These are phyloP conservation scores for Lachnellula suecica DNA, from an alignment of 2,329 filamentous ascomycete species.

Conservation along the genomic window DNA sequence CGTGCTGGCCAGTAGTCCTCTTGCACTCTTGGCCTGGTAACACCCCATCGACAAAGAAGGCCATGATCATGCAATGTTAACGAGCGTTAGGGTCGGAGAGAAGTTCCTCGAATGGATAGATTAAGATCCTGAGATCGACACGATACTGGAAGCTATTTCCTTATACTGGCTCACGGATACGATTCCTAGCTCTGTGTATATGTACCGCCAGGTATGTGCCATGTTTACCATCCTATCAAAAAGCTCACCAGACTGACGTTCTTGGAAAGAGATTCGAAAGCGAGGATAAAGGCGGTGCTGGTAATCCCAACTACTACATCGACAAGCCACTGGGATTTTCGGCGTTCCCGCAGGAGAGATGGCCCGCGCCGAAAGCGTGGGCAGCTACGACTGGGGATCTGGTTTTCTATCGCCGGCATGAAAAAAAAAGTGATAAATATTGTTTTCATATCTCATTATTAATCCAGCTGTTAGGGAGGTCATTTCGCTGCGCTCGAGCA, in stretches of 20 bases:
- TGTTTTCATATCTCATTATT: too few species aligned
- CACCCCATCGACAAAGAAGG: too few species aligned
- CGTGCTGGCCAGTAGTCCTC: constrained; percentile 49
- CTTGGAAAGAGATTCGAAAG: too few species aligned
- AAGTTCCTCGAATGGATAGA: constrained; percentile 57
- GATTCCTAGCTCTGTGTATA: constrained; percentile 47
- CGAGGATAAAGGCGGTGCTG: background rate
- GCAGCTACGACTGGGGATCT: constrained; percentile 37
- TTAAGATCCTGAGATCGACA: too few species aligned
- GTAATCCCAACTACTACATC: constrained; percentile 24
- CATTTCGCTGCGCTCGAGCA: constrained; percentile 52
- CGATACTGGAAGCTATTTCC: constrained; percentile 48
- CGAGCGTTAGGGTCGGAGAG: too few species aligned
- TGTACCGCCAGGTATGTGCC: constrained; percentile 40
- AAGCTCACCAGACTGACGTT: too few species aligned
- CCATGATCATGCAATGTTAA: too few species aligned
- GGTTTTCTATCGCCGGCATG: constrained; percentile 36
- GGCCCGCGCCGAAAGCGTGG: constrained; percentile 37
- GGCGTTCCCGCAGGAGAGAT: constrained; percentile 43
- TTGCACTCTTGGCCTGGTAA: constrained; percentile 58
- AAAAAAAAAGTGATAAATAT: constrained; percentile 32
- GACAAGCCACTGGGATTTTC: constrained; percentile 48
- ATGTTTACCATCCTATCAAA: too few species aligned
- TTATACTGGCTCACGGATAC: constrained; percentile 57
- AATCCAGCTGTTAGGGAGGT: constrained; percentile 38